A percentile compares a stretch with the other conserved stretches of the same genome.
phyloP scores from a whole-genome alignment of 225 moss, liverwort and hornwort genomes.

The Thuidium tamariscinum region DNA sequence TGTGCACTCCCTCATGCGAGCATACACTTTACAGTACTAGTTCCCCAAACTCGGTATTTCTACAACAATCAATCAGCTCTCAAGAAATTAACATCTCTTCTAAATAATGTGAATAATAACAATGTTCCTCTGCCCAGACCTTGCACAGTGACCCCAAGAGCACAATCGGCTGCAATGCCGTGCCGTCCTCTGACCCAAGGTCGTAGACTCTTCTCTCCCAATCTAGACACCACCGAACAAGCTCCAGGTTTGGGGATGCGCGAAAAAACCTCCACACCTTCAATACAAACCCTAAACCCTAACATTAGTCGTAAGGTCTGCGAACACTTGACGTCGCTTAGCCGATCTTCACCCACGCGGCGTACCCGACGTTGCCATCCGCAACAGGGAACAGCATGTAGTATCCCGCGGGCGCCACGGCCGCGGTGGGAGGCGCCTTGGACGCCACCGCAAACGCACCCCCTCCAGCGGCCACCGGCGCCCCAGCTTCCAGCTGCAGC shows the following conservation, averaged over 20 bases:
- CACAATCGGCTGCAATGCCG: neutral
- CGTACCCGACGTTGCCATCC: conserved; percentile 26
- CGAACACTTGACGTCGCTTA: neutral
- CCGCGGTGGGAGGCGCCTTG: conserved; percentile 15
- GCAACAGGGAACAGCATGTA: conserved; percentile 56
- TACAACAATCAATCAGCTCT: neutral
- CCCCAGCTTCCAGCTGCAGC: conserved; percentile 11
- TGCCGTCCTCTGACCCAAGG: neutral
- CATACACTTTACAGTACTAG: neutral
- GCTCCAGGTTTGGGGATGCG: neutral
- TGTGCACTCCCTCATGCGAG: neutral
- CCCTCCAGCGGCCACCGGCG: neutral
- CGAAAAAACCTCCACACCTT: neutral
- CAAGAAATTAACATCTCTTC: neutral
- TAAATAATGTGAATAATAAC: too few relatives aligned
- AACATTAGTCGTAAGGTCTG: neutral
- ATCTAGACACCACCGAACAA: neutral
- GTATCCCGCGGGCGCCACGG: conserved; percentile 30
- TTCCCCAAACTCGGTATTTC: too few relatives aligned
- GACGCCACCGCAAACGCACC: conserved; percentile 6
- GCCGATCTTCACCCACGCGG: conserved; percentile 25
- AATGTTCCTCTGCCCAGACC: neutral
- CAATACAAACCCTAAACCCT: neutral
- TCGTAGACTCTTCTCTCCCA: neutral
- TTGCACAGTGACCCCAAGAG: neutral